Evolutionary conservation across 2,329 filamentous ascomycete species (phyloP), one percentile per base, ranked within the genome.

Genomic region (Neofusicoccum cordaticola): DNA sequence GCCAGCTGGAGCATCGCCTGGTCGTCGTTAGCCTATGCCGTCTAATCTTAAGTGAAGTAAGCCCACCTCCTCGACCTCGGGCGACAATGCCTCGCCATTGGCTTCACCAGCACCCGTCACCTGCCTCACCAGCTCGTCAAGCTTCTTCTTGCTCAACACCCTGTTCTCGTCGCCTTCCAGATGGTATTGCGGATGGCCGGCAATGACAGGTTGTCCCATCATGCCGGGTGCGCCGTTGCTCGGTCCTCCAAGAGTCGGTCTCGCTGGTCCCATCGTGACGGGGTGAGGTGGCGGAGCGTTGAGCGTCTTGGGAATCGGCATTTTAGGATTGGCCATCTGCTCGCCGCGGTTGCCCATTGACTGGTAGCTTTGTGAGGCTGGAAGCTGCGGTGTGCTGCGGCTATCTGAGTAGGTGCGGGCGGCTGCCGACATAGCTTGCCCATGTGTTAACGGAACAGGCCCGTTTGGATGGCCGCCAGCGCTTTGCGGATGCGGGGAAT

Each of bases 81-180:
- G 92, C 34, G 92, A 92, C 69, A 98, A 81, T 42, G 89, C 86
- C 74, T 94, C 92, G 66, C 88, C 88, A 68, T 91, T 90, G 53
- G 87, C 85, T 67, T 91, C 89, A 31, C 87, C 88, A 9, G 90
- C 90, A 62, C 93, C 93, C 41, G 92, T 96, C 66, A 98, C 93
- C 78, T 98, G 94, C 58, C 93, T 88, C 8, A 98, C 93, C 42
- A 99, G 84, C 75, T 97, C 94, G 73, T 99, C 93, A 45, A 99
- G 84, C 80, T 97, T 98, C 81, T 96, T 96, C 86, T 97, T 97
- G 80, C 90, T 96, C n/a, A 99, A 83, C 1, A 99, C 90, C 48
- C 93, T 89, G 71, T 97, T 93, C 72, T 97, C 93, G 31, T 92
- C 93, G 35, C 92, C 91, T 75, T 98, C 94, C 65, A 97, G 88